These are phyloP conservation scores for Bullera alba DNA, from an alignment of 768 basidiomycete genomes.

Conservation along the genomic window DNA sequence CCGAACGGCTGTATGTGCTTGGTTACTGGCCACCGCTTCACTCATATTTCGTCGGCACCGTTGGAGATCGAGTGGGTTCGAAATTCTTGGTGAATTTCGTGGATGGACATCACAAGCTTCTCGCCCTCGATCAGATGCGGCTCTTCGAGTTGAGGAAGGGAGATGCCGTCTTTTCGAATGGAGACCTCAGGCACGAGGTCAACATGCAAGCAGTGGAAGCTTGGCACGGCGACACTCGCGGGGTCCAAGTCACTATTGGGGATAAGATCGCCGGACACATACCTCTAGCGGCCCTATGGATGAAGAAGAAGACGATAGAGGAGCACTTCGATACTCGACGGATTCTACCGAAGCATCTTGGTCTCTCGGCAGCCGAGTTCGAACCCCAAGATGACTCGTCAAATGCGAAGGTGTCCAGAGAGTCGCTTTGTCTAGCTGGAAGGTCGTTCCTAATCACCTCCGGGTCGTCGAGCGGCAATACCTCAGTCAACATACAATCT, in stretches of 20 bases:
- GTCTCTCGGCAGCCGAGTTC: no score
- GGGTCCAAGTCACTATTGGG: no score
- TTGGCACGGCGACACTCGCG: no score
- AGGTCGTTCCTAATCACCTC: not conserved
- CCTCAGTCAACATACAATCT: not conserved
- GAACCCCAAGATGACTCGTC: no score
- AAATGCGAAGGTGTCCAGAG: no score
- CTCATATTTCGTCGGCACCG: conserved; percentile 3
- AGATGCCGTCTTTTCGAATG: conserved; percentile 10
- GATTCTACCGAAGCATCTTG: no score
- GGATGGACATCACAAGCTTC: conserved; percentile 8
- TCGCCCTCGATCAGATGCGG: conserved; percentile 9
- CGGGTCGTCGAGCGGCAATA: not conserved
- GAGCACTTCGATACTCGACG: no score
- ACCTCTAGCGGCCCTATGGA: not conserved
- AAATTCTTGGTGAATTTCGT: conserved; percentile 10
- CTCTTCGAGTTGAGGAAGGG: conserved; percentile 11
- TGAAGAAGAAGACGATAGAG: not conserved
- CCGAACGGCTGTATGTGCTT: not conserved
- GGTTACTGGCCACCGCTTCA: not conserved
- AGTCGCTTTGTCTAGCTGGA: no score
- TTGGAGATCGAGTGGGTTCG: conserved; percentile 4
- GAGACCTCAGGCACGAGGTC: no score
- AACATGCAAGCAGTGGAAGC: no score
- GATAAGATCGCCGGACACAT: no score